Evolutionary conservation across 768 basidiomycete genomes (phyloP).

Genomic region (Leccinum sublutescens): DNA sequence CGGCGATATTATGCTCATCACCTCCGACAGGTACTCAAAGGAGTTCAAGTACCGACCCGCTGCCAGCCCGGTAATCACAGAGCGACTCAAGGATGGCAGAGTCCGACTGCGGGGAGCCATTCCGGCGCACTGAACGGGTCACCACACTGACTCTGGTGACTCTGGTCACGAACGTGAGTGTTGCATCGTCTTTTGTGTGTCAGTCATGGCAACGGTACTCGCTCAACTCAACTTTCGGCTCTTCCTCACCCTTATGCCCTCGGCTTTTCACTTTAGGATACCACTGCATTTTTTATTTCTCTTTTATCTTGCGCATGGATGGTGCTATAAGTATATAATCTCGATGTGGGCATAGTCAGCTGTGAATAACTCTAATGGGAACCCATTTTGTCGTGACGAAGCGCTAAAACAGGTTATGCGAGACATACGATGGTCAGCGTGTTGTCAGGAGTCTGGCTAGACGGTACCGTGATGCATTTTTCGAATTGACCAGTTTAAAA

Average conservation of each 20-base stretch:
- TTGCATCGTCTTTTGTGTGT: not conserved
- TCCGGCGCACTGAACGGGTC: constrained; percentile 26
- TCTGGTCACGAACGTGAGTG: not conserved
- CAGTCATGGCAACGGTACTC: not conserved
- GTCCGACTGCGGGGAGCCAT: constrained; percentile 67
- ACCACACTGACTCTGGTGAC: not conserved
- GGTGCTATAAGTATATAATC: not conserved
- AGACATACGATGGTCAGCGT: not conserved
- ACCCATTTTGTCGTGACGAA: not conserved
- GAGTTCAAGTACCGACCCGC: constrained; percentile 82
- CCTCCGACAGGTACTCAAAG: constrained; percentile 71
- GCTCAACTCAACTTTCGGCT: not conserved
- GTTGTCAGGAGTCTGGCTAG: too few relatives aligned
- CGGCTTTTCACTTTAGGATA: not conserved
- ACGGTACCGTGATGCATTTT: not conserved
- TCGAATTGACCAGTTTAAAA: not conserved
- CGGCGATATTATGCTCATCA: not conserved
- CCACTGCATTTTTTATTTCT: not conserved
- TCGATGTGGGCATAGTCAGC: not conserved
- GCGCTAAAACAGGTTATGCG: not conserved
- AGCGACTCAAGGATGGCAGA: constrained; percentile 69
- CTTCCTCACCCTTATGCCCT: too few relatives aligned
- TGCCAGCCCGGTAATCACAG: constrained; percentile 80
- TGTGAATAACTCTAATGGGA: not conserved
- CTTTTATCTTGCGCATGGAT: not conserved